Base-by-base conservation (phyloP, 148 eudicot species). In the Dysphania ambrosioides region DNA sequence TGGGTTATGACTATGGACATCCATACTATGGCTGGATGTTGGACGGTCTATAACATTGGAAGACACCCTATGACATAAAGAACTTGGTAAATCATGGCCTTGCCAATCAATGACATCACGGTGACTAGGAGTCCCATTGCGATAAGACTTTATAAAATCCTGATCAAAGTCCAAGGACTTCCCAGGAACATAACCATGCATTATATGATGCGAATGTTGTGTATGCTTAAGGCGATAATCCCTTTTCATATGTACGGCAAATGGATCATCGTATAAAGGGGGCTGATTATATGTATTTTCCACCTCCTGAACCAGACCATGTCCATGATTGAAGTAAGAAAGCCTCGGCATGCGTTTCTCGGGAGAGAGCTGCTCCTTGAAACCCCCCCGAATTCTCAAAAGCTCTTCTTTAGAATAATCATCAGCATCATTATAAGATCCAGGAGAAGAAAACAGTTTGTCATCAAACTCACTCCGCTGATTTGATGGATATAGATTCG, bases 381-480 rank as follows among this genome's bases (percentile, higher is more conserved):
- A 66, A 59, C 69, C 69, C 73, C 75, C 74, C 74, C 75, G 80
- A 35, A 55, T 62, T 71, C 82, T 79, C 23, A 53, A 61, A 60
- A 73, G 65, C 49, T 85, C 84, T 72, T 81, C 85, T 72, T 74
- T 83, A 3, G 73, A 31, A 80, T 79, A 81, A 74, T 78, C 72
- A 58, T 74, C 85, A 67, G 65, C 74, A 63, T 82, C 62, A 27
- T 41, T 72, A 59, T 82, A 81, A 64, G 32, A 65, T 58, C 78
- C 82, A 24, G 77, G 57, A 9, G 82, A 83, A 73, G 85, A 65
- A 56, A 66, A 51, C 66, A 68, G 58, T 34, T 64, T 70, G 64
- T 82, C 82, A 57, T 88, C 81, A 10, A 84, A 83, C 40, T 85
- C 76, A n/a, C 66, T 82, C 42, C 86, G 85, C 68, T 90, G 91